Evolutionary conservation across 2,329 filamentous ascomycete genomes (phyloP), one percentile per base, ranked within the genome.

Genomic region (Monosporascus cannonballus): DNA sequence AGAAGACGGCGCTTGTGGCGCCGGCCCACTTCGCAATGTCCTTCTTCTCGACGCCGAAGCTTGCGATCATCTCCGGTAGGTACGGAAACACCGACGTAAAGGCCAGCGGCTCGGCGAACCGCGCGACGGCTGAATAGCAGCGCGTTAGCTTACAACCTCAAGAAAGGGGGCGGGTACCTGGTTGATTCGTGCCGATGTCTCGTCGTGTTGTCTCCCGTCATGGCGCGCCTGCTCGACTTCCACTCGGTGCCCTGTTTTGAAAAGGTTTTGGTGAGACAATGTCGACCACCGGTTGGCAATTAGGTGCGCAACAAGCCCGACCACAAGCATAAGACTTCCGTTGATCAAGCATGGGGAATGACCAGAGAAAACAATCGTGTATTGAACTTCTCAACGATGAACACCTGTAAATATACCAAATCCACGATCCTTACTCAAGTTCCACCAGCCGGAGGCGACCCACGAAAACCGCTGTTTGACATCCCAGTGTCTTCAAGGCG

Each of bases 1-100:
- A 89, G 68, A 91, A 90, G 56, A 84, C 77, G 44, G 86, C 84
- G 1, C 85, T 85, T 5, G 85, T 87, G 52, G 90, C 73, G 49
- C 87, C 87, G n/a, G 86, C 88, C 86, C 87, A 93, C 73, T 85
- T 87, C 42, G 89, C 88, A 24, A 96, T 81, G 45, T 90, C 77
- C 60, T 87, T 81, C 59, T 84, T 79, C 7, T 81, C 76, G 17
- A 95, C 76, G 9, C 87, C 84, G 58, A 95, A 90, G 66, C 84
- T 86, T 61, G 85, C 80, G 52, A 96, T 87, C 88, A 96, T 94
- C 70, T 92, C 88, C 11, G 88, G 88, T 58, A 86, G 76, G 60
- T 77, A 80, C 66, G 86, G 87, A 55, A 85, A 85, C 57, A 89
- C 83, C 24, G 85, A 89, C 15, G 87, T 90, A 61, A 88, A 75